These are phyloP conservation scores for Lyophyllum atratum DNA, from an alignment of 768 basidiomycete species.

Conservation along the genomic window DNA sequence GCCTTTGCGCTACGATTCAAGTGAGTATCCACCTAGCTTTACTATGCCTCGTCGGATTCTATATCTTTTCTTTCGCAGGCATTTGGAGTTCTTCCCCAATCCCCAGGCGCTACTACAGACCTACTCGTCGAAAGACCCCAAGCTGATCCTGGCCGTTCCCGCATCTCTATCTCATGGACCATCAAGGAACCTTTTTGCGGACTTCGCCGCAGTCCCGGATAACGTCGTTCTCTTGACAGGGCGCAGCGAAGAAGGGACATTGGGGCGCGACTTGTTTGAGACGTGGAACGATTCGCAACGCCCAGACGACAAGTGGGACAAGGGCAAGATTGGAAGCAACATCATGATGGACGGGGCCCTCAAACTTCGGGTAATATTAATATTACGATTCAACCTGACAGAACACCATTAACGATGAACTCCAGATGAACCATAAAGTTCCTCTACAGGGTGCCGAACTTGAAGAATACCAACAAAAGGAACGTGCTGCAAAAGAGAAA, in stretches of 20 bases:
- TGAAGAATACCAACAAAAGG: slow-evolving; percentile 75
- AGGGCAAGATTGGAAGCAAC: slow-evolving; percentile 85
- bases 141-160: slow-evolving; percentile 92
- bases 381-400: slow-evolving; percentile 13
- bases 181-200: slow-evolving; percentile 81
- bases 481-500: slow-evolving; percentile 76
- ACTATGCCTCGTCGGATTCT: not conserved
- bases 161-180: slow-evolving; percentile 92
- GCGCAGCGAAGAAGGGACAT: slow-evolving; percentile 76
- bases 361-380: slow-evolving; percentile 57
- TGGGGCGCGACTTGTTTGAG: slow-evolving; percentile 78
- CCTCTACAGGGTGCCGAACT: slow-evolving; percentile 88
- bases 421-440: slow-evolving; percentile 85
- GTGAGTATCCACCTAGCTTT: slow-evolving; percentile 43
- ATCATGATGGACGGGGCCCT: slow-evolving; percentile 78
- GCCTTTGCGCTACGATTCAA: slow-evolving; percentile 87
- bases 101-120: slow-evolving; percentile 78
- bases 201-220: slow-evolving; percentile 80
- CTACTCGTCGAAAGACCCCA: slow-evolving; percentile 86
- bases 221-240: slow-evolving; percentile 89
- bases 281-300: slow-evolving; percentile 85
- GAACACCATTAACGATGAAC: slow-evolving; percentile 2
- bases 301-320: slow-evolving; percentile 83
- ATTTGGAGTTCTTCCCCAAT: slow-evolving; percentile 89
- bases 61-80: slow-evolving; percentile 46